A percentile compares a stretch with the other conserved stretches of the same genome.
Evolutionary conservation across 805 yeast species (phyloP).

Genomic region (Yarrowia yakushimensis): DNA sequence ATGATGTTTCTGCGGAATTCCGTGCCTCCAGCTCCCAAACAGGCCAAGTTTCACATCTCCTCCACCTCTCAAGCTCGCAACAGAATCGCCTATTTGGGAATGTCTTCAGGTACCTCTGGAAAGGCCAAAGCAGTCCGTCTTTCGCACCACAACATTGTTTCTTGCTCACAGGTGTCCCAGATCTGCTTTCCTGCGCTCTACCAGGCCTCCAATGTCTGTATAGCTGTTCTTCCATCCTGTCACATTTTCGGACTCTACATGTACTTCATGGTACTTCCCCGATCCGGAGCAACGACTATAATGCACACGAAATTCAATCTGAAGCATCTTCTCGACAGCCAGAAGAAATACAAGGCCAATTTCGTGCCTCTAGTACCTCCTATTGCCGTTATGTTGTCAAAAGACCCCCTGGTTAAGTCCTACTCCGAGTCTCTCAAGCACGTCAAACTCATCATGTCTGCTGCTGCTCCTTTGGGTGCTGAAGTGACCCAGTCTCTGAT

Average conservation of each 20-base stretch:
- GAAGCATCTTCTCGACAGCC: slow-evolving; percentile 32
- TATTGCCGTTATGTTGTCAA: slow-evolving; percentile 46
- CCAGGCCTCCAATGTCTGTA: slow-evolving; percentile 30
- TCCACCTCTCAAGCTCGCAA: neutral
- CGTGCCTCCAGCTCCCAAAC: neutral
- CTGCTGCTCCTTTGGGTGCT: slow-evolving; percentile 46
- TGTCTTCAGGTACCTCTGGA: slow-evolving; percentile 23
- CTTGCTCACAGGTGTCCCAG: slow-evolving; percentile 3
- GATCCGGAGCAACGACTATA: slow-evolving; percentile 31
- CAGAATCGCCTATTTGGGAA: slow-evolving; percentile 17
- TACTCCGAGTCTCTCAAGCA: slow-evolving; percentile 42
- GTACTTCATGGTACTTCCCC: slow-evolving; percentile 33
- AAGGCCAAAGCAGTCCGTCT: slow-evolving; percentile 6
- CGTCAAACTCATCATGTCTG: slow-evolving; percentile 41
- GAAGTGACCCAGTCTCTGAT: neutral
- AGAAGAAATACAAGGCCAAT: slow-evolving; percentile 38
- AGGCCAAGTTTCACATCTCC: neutral
- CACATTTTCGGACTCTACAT: slow-evolving; percentile 36
- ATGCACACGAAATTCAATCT: slow-evolving; percentile 39
- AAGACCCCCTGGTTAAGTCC: slow-evolving; percentile 44
- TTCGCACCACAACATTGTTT: slow-evolving; percentile 1
- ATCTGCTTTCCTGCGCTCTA: neutral
- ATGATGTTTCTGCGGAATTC: neutral
- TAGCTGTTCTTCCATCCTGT: slow-evolving; percentile 36
- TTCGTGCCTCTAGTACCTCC: slow-evolving; percentile 45